Conservation (phyloP, 495 filamentous ascomycete genomes). For the Aspergillus carlsbadensis region DNA sequence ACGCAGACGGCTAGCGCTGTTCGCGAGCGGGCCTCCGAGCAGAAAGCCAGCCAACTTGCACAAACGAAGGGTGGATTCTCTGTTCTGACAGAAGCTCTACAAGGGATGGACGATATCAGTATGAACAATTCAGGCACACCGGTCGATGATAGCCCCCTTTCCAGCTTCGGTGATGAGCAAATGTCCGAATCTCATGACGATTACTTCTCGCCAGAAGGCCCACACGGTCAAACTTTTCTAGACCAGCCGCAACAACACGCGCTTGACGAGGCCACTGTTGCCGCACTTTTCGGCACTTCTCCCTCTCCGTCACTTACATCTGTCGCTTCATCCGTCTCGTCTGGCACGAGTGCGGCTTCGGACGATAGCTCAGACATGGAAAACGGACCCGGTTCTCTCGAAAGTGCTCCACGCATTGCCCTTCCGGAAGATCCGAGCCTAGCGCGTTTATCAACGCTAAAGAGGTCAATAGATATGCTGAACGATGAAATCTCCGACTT, state of each 20-base stretch:
- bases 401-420: constrained; percentile 34
- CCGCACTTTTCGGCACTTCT: constrained; percentile 43
- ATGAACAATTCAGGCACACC: constrained; percentile 33
- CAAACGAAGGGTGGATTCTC: constrained; percentile 29
- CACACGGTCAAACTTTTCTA: constrained; percentile 21
- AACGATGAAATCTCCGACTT: constrained; percentile 43
- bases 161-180: constrained; percentile 33
- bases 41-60: constrained; percentile 42
- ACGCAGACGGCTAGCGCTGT: constrained; percentile 88
- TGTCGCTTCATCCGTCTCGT: constrained; percentile 47
- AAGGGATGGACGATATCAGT: constrained; percentile 29
- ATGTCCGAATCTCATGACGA: constrained; percentile 41
- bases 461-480: constrained; percentile 47
- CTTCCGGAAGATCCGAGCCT: constrained; percentile 33
- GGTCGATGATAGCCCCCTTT: constrained; percentile 36
- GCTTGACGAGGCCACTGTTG: constrained; percentile 38
- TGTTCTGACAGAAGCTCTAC: constrained; percentile 38
- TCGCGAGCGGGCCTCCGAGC: constrained; percentile 67
- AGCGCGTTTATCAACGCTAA: constrained; percentile 36
- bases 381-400: constrained; percentile 20
- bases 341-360: constrained; percentile 42
- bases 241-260: constrained; percentile 28
- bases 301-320: constrained; percentile 49
- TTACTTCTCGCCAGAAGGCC: constrained; percentile 41
- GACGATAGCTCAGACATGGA: constrained; percentile 33